A percentile compares a stretch with the other conserved stretches of the same genome.
These are phyloP conservation scores for Rubus parviflorus DNA, from an alignment of 306 rosid species.

Conservation along the genomic window DNA sequence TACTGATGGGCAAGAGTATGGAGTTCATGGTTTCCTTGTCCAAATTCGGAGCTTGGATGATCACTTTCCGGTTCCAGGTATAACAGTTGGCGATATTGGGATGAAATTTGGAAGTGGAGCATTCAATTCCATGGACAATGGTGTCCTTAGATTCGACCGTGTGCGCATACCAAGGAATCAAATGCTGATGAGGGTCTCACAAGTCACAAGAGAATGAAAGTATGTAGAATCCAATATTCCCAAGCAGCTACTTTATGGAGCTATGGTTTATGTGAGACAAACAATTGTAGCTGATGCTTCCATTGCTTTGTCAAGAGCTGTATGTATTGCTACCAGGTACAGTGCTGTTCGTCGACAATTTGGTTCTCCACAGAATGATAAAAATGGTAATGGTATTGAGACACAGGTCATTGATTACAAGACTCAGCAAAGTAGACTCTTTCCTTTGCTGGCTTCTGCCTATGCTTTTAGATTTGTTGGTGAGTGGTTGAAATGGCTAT, in stretches of 20 bases:
- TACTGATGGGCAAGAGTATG: slow-evolving; percentile 59
- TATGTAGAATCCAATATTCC: slow-evolving; percentile 74
- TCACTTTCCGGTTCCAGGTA: slow-evolving; percentile 78
- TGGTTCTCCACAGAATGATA: slow-evolving; percentile 37
- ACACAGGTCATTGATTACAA: slow-evolving; percentile 93
- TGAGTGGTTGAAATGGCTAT: slow-evolving; percentile 84
- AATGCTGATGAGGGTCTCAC: slow-evolving; percentile 92
- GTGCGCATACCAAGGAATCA: slow-evolving; percentile 84
- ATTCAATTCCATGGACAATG: slow-evolving; percentile 84
- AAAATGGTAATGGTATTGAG: slow-evolving; percentile 59
- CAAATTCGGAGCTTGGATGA: slow-evolving; percentile 90
- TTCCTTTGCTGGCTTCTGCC: slow-evolving; percentile 91
- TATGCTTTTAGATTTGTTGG: slow-evolving; percentile 95
- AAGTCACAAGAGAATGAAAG: slow-evolving; percentile 87
- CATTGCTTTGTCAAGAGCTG: slow-evolving; percentile 81
- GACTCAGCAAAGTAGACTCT: slow-evolving; percentile 90
- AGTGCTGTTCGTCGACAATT: slow-evolving; percentile 93
- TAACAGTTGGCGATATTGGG: slow-evolving; percentile 86
- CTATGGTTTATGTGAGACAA: slow-evolving; percentile 84
- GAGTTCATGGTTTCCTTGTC: slow-evolving; percentile 83
- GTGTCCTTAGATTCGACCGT: slow-evolving; percentile 64
- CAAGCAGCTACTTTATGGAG: slow-evolving; percentile 79
- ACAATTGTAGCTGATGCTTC: slow-evolving; percentile 81
- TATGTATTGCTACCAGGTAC: slow-evolving; percentile 90
- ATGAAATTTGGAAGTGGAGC: slow-evolving; percentile 86